Evolutionary conservation across 768 basidiomycete species (phyloP).

Genomic region (Podaxis sp.): DNA sequence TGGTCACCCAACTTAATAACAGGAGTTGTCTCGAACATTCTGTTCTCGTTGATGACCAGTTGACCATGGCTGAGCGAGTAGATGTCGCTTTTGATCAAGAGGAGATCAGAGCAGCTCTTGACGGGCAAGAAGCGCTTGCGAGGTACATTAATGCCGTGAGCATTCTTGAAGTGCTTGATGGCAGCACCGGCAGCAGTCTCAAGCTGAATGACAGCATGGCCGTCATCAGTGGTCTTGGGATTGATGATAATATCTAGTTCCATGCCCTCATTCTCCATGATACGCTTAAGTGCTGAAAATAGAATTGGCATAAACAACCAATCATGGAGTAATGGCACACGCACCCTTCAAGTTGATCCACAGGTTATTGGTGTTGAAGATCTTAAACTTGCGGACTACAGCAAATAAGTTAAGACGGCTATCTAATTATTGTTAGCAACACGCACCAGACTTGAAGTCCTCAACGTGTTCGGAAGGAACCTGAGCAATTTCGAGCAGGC

Average conservation of each 20-base stretch:
- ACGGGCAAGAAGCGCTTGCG: slow-evolving; percentile 92
- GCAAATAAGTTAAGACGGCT: slow-evolving; percentile 6
- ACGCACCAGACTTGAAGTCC: slow-evolving; percentile 81
- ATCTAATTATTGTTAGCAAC: background rate
- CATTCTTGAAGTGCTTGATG: slow-evolving; percentile 89
- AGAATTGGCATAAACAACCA: background rate
- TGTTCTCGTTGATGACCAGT: slow-evolving; percentile 74
- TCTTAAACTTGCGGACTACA: slow-evolving; percentile 85
- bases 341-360: slow-evolving; percentile 76
- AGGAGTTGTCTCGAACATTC: slow-evolving; percentile 87
- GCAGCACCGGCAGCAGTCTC: slow-evolving; percentile 94
- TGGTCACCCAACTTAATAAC: slow-evolving; percentile 96
- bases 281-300: slow-evolving; percentile 72
- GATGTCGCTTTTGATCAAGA: slow-evolving; percentile 89
- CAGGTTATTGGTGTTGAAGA: slow-evolving; percentile 84
- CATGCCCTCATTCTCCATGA: slow-evolving; percentile 84
- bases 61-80: slow-evolving; percentile 89
- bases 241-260: slow-evolving; percentile 96
- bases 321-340: background rate
- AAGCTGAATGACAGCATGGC: slow-evolving; percentile 82
- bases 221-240: slow-evolving; percentile 82
- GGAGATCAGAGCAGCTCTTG: slow-evolving; percentile 82
- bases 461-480: slow-evolving; percentile 91
- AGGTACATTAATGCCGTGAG: slow-evolving; percentile 93
- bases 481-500: slow-evolving; percentile 91